Percentiles rank a stretch among this genome's conserved stretches.
Evolutionary conservation across 2,329 filamentous ascomycete species (phyloP).

Genomic region (Scytalidium lignicola): DNA sequence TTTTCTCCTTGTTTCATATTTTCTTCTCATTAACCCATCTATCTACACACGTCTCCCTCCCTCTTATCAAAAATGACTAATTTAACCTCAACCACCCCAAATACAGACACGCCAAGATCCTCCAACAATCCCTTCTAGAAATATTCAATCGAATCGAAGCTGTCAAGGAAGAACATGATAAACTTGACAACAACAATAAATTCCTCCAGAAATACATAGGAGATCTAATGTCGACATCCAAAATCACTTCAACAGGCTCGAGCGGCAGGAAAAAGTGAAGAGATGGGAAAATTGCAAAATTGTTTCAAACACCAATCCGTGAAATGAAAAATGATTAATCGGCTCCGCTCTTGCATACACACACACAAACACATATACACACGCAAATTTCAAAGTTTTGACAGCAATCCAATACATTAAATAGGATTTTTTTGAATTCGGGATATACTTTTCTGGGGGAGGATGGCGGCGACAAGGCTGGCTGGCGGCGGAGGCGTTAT

Average conservation of each 20-base stretch:
- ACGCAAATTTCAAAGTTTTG: too few relatives aligned
- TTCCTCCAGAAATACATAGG: conserved; percentile 98
- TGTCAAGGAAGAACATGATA: conserved; percentile 91
- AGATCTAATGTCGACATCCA: conserved; percentile 84
- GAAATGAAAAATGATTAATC: too few relatives aligned
- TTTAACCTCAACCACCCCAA: too few relatives aligned
- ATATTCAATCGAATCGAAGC: conserved; percentile 93
- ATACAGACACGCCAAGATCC: conserved; percentile 80
- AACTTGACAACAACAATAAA: conserved; percentile 93
- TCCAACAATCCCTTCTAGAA: conserved; percentile 84
- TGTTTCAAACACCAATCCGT: background rate
- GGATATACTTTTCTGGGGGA: too few relatives aligned
- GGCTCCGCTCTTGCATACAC: too few relatives aligned
- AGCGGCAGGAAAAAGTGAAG: conserved; percentile 8
- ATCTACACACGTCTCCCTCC: too few relatives aligned
- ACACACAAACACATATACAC: too few relatives aligned
- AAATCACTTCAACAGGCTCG: conserved; percentile 52
- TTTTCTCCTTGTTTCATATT: too few relatives aligned
- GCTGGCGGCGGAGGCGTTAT: background rate
- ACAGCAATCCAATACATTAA: too few relatives aligned
- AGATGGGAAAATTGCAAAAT: conserved; percentile 3
- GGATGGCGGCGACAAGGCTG: background rate
- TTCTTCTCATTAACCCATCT: too few relatives aligned
- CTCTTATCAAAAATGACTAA: conserved; percentile 4
- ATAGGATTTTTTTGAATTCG: too few relatives aligned